Base-by-base conservation (phyloP, 371 early-diverging fungal species). In the Syncephalastrum contaminatum region DNA sequence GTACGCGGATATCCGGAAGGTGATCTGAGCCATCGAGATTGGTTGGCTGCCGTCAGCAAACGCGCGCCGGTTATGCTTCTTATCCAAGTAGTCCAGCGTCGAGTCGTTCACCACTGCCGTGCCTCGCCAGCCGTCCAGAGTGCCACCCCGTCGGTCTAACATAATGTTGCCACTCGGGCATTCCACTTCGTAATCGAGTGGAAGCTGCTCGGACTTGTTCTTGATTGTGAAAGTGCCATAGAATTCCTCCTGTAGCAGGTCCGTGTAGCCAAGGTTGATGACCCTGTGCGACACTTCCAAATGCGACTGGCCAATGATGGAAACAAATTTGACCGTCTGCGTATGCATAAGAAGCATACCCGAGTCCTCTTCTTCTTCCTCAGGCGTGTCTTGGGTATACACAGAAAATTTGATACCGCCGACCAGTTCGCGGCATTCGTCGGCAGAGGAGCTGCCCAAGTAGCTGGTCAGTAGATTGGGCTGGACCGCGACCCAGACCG, bases 321-420 rank as follows among this genome's bases (percentile, higher is more conserved):
- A 87, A 3, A 78, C 84, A 55, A 93, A 94, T 58, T 87, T 89
- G 42, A 92, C 82, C 0, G 88, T 89, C 59, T 93, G 93, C 3
- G 87, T 85, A 12, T 73, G 58, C 55, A 85, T 72, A 20, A 74
- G 62, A 13, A 78, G 45, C 53, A 81, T 51, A 3, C 53, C 49
- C 4, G 47, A 30, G 18, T 58, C 62, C 4, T 65, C 53, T 10
- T 53, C 66, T 8, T 45, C 53, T 10, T 52, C 51, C 10, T 48
- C 48, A 10, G 30, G 41, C 20, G 67, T 69, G n/a, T 88, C 82
- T 20, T 77, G 75, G 15, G 79, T 70, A 54, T 64, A 82, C 1
- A 88, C 75, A 0, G 85, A 67, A 55, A 94, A 94, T 57, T 85
- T 82, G 55, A 94, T 82, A 20, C 93, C 94, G 51, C 94, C 94